Conservation (phyloP, 345 rosid species). For the Ailanthus altissimus region DNA sequence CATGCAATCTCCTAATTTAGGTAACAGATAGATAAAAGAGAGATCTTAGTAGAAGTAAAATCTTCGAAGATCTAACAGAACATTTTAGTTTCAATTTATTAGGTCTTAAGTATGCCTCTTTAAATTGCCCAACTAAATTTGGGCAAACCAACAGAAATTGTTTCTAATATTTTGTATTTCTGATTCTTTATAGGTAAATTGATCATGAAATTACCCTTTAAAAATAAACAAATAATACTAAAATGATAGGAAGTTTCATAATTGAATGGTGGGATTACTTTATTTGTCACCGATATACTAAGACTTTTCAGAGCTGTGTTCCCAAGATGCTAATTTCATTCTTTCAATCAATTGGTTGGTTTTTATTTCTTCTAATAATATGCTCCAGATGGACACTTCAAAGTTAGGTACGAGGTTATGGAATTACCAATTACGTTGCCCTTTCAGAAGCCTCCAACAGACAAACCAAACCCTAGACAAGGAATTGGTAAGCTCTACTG, state of each 20-base stretch:
- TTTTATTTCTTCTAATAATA: constrained; percentile 38
- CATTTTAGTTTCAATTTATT: neutral
- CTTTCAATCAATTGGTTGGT: constrained; percentile 4
- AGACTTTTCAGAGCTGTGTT: neutral
- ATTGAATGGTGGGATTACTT: neutral
- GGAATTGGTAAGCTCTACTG: constrained; percentile 72
- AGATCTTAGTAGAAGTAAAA: neutral
- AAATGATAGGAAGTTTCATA: neutral
- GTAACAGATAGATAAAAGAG: neutral
- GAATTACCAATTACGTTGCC: constrained; percentile 78
- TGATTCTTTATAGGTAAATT: neutral
- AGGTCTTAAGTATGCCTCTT: neutral
- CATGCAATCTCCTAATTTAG: neutral
- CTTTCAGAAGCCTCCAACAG: constrained; percentile 76
- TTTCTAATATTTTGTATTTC: neutral
- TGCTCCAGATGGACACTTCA: constrained; percentile 66
- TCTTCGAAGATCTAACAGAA: neutral
- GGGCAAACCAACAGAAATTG: neutral
- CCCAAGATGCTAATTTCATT: constrained; percentile 1
- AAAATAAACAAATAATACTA: neutral
- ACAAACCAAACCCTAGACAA: constrained; percentile 97
- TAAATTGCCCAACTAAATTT: neutral
- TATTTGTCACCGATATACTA: neutral
- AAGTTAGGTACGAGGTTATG: constrained; percentile 77
- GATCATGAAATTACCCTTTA: neutral